Percentiles rank a stretch among this genome's conserved stretches.
Conservation (phyloP, 495 filamentous ascomycete genomes). For the Penicillium subrubescens region DNA sequence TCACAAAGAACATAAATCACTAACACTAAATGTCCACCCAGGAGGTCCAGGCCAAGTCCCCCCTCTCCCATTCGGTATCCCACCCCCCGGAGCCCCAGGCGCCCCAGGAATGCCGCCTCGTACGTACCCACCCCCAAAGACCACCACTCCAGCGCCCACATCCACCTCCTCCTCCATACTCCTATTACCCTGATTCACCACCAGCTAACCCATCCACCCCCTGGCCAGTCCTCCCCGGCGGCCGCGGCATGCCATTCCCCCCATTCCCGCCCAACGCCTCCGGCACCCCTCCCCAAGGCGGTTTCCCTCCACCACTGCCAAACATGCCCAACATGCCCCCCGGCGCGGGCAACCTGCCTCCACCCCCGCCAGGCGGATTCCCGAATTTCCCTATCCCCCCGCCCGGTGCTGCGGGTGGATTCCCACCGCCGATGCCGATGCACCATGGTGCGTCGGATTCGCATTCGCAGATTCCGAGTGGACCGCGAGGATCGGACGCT, state of each 20-base stretch:
- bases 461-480: conserved; percentile 26
- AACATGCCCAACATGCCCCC: conserved; percentile 42
- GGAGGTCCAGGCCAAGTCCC: conserved; percentile 54
- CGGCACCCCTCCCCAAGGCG: conserved; percentile 37
- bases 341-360: conserved; percentile 59
- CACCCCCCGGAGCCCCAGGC: conserved; percentile 45
- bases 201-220: conserved; percentile 19
- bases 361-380: conserved; percentile 59
- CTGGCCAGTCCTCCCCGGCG: conserved; percentile 56
- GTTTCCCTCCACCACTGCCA: conserved; percentile 15
- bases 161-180: not conserved
- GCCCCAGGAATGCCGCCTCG: conserved; percentile 49
- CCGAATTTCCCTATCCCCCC: conserved; percentile 53
- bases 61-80: conserved; percentile 58
- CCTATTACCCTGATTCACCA: not conserved
- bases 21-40: conserved; percentile 21
- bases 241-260: conserved; percentile 68
- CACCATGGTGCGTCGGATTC: conserved; percentile 25
- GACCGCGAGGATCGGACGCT: conserved; percentile 37
- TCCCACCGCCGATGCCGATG: conserved; percentile 28
- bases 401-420: conserved; percentile 36
- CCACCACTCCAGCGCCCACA: conserved; percentile 10
- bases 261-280: conserved; percentile 45
- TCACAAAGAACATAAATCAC: conserved; percentile 4
- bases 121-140: conserved; percentile 33